A percentile compares a stretch with the other conserved stretches of the same genome.
Evolutionary conservation across 257 asterid genomes (phyloP).

Genomic region (Scutellaria minor): DNA sequence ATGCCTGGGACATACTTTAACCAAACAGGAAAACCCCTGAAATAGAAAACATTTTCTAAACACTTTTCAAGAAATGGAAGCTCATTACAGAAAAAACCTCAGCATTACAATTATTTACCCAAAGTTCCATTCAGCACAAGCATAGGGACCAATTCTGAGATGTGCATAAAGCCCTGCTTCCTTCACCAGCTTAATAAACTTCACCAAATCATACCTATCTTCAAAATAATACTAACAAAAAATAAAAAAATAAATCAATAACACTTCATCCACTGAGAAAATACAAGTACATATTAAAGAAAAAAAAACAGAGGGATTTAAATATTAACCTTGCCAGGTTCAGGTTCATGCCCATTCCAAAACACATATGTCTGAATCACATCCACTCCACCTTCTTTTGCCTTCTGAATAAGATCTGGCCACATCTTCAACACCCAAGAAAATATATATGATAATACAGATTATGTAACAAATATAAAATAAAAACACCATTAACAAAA

Average conservation of each 20-base stretch:
- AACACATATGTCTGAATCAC: constrained; percentile 95
- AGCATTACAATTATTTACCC: constrained; percentile 58
- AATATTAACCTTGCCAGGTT: constrained; percentile 75
- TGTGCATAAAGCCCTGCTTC: constrained; percentile 85
- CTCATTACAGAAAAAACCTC: constrained; percentile 17
- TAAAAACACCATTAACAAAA: constrained; percentile 5
- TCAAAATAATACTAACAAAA: constrained; percentile 81
- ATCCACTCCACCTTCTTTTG: constrained; percentile 95
- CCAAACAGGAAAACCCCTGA: constrained; percentile 85
- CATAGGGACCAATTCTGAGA: constrained; percentile 97
- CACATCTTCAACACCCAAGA: constrained; percentile 72
- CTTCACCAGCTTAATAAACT: constrained; percentile 82
- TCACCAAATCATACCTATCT: constrained; percentile 90
- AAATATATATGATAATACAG: neutral
- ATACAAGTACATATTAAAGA: neutral
- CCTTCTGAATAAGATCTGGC: constrained; percentile 97
- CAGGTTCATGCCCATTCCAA: constrained; percentile 99
- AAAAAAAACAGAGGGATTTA: neutral
- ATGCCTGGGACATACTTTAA: constrained; percentile 84
- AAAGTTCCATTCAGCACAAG: constrained; percentile 99
- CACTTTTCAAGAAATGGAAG: constrained; percentile 16
- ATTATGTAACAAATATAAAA: neutral
- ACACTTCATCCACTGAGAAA: constrained; percentile 12
- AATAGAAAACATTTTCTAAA: constrained; percentile 31
- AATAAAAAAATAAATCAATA: neutral